These are phyloP conservation scores for Volvox carteri DNA, from an alignment of 163 green algal genomes.

Conservation along the genomic window DNA sequence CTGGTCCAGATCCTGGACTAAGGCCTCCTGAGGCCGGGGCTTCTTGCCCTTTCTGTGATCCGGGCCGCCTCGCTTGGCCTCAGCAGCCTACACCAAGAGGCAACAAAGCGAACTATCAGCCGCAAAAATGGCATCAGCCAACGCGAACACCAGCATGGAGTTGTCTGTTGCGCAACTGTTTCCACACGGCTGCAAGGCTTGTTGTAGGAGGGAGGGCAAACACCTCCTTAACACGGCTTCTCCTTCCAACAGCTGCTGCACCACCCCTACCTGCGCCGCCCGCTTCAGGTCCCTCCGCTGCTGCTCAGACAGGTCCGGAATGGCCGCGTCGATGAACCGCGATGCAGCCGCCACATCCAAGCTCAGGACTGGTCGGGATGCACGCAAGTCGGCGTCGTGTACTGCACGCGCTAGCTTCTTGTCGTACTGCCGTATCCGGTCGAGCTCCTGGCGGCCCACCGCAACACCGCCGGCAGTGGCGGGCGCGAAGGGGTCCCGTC, in stretches of 20 bases:
- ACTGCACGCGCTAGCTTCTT: slow-evolving; percentile 47
- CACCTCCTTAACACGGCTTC: background rate
- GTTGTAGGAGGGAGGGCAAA: background rate
- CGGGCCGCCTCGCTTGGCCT: slow-evolving; percentile 11
- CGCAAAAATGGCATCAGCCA: background rate
- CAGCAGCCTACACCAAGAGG: background rate
- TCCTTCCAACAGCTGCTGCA: background rate
- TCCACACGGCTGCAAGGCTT: background rate
- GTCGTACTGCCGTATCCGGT: slow-evolving; percentile 46
- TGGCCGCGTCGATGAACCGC: slow-evolving; percentile 49
- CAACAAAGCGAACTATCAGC: background rate
- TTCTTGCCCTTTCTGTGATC: slow-evolving; percentile 10
- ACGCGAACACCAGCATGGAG: background rate
- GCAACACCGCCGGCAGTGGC: background rate
- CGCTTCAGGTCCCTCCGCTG: slow-evolving; percentile 25
- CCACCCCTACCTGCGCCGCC: slow-evolving; percentile 17
- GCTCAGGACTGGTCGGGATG: background rate
- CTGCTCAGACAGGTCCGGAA: slow-evolving; percentile 35
- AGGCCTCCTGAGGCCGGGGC: background rate
- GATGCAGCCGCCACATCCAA: slow-evolving; percentile 47
- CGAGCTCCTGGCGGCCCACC: slow-evolving; percentile 36
- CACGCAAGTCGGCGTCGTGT: background rate
- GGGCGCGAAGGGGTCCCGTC: slow-evolving; percentile 40
- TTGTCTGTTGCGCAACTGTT: background rate
- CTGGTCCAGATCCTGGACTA: background rate